Base-by-base conservation (phyloP, 1,284 basidiomycete genomes). In the Boletellus sp. region DNA sequence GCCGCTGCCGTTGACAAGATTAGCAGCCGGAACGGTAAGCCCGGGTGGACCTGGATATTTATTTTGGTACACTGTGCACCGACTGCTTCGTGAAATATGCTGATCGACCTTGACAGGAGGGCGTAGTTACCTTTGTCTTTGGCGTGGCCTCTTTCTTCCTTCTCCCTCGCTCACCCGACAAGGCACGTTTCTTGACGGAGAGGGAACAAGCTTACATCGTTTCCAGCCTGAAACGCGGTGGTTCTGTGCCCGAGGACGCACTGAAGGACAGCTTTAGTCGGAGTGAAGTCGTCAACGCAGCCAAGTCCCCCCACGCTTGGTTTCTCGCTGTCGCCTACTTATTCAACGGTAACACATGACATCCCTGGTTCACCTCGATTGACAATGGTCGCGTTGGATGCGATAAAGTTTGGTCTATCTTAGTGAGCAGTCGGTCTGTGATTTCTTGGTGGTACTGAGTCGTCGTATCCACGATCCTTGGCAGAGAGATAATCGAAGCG, bases 1-100 rank as follows among this genome's bases (percentile, higher is more conserved):
- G 83, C 83, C 0, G 79, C 77, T 45, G 82, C 75, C 0, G 84
- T 86, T 49, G 68, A 75, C 38, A 67, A 77, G 24, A 77, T 85
- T 67, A 57, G 81, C 22, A 78, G 78, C 13, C 66, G 74, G 4
- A 73, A 74, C 1, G 68, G 74, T 8, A 73, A 71, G 19, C 70
- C 72, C 0, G 78, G 77, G 0, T 82, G 80, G 81, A 71, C 78
- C 3, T 88, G 85, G 85, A 86, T 88, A 52, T 83, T 83, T 58
- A 81, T 83, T 55, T 58, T 83, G 50, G 81, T 72, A 50, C 8
- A 61, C 11, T 19, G 12, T 12, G 7, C 33, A 7, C n/a, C n/a
- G 24, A n/a, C 33, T 19, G 15, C n/a, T 26, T 16, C 4, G 19
- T 13, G 26, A 6, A 19, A 11, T 3, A 19, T 6, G 12, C 12